Conservation (phyloP, 805 yeast species). For the Tetrapisispora fleetii region DNA sequence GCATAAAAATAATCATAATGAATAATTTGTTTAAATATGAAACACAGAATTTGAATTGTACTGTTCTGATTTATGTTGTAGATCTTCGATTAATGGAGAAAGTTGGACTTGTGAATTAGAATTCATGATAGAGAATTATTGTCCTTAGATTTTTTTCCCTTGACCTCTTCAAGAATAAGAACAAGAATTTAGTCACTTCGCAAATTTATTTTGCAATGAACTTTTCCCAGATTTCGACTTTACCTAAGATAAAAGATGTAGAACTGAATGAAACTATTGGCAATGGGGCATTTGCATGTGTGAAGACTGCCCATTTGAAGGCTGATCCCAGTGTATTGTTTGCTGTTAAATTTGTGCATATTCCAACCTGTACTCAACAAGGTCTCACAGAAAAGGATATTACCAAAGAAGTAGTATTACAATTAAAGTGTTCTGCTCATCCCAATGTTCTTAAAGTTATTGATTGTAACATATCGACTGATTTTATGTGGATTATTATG, state of each 20-base stretch:
- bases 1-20: too few species aligned
- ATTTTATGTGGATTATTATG: conserved; percentile 56
- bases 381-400: conserved; percentile 35
- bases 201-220: neutral
- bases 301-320: conserved; percentile 38
- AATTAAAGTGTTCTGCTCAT: conserved; percentile 47
- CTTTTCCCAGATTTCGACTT: conserved; percentile 2
- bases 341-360: conserved; percentile 51
- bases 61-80: too few species aligned
- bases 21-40: too few species aligned
- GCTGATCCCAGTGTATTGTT: conserved; percentile 33
- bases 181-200: too few species aligned
- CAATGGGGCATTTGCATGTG: conserved; percentile 59
- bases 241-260: conserved; percentile 41
- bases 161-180: too few species aligned
- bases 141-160: too few species aligned
- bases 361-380: conserved; percentile 27
- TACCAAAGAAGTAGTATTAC: conserved; percentile 48
- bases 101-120: too few species aligned
- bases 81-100: too few species aligned
- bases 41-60: too few species aligned
- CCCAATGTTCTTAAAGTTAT: conserved; percentile 48
- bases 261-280: conserved; percentile 47
- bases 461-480: conserved; percentile 43
- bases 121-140: too few species aligned